These are phyloP conservation scores for Fusarium oligoseptatum DNA, from an alignment of 2,329 filamentous ascomycete species.

Conservation along the genomic window DNA sequence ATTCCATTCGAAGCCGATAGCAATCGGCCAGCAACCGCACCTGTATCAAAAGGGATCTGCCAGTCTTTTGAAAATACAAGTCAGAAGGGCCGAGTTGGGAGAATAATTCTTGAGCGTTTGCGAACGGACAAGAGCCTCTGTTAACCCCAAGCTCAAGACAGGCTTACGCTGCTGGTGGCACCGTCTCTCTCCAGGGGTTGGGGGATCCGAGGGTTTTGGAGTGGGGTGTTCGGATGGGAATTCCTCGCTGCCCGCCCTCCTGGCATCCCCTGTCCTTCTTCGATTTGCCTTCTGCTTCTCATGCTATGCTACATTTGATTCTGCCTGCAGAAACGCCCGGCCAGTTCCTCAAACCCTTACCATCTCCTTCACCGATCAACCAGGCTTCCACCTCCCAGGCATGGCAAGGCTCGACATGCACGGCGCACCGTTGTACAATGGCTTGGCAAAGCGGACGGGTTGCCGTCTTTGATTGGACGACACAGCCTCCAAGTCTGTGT, in stretches of 20 bases:
- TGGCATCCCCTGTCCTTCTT: slow-evolving; percentile 12
- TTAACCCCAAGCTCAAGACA: slow-evolving; percentile 4
- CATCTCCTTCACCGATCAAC: slow-evolving; percentile 27
- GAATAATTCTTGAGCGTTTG: background rate
- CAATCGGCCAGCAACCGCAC: background rate
- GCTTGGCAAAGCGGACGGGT: slow-evolving; percentile 3
- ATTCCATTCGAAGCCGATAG: slow-evolving; percentile 24
- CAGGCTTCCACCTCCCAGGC: slow-evolving; percentile 13
- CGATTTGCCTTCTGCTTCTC: slow-evolving; percentile 18
- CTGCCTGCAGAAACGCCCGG: slow-evolving; percentile 34
- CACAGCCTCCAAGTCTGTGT: background rate
- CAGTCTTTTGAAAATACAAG: background rate
- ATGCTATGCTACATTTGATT: slow-evolving; percentile 40
- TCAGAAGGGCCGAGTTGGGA: background rate
- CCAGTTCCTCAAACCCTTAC: slow-evolving; percentile 23
- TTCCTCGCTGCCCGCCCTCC: slow-evolving; percentile 2
- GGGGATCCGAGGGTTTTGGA: slow-evolving; percentile 24
- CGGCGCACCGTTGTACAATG: slow-evolving; percentile 7
- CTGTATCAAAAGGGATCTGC: background rate
- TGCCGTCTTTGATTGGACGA: background rate
- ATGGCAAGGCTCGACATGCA: slow-evolving; percentile 13
- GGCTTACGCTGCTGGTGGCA: background rate
- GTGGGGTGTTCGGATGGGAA: slow-evolving; percentile 25
- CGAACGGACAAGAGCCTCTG: background rate
- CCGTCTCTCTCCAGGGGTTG: slow-evolving; percentile 10